phyloP scores from a whole-genome alignment of 2,329 filamentous ascomycete species.

The Diplocarpon rosae region DNA sequence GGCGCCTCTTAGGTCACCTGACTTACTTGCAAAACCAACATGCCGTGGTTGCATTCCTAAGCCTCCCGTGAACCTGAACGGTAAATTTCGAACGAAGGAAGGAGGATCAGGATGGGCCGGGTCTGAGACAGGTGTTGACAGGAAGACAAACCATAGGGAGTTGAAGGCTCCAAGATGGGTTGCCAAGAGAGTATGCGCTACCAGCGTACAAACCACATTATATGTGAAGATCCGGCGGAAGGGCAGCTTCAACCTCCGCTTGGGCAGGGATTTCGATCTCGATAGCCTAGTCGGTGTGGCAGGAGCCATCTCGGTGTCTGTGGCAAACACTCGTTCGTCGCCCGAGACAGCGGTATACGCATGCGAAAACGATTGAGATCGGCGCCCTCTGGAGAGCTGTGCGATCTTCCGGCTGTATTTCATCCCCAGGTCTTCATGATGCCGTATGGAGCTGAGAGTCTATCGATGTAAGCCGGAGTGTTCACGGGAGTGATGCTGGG shows the following conservation, averaged over 20 bases:
- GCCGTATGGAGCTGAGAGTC: no score
- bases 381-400: no score
- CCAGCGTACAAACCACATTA: conserved; percentile 37
- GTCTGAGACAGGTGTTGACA: conserved; percentile 44
- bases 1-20: no score
- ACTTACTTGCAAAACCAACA: no score
- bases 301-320: conserved; percentile 13
- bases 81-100: conserved; percentile 29
- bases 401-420: no score
- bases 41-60: no score
- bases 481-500: no score
- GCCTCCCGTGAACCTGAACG: conserved; percentile 49
- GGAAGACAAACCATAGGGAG: conserved; percentile 47
- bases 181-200: conserved; percentile 57
- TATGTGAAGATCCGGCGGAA: conserved; percentile 27
- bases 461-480: no score
- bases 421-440: no score
- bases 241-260: conserved; percentile 18
- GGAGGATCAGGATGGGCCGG: conserved; percentile 44
- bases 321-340: no score
- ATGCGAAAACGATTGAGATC: no score
- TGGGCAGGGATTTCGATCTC: conserved; percentile 9
- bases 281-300: conserved; percentile 7
- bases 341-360: no score
- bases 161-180: conserved; percentile 56